These are phyloP conservation scores for Saccharomycopsis fibuligera DNA, from an alignment of 805 yeast genomes.

Conservation along the genomic window DNA sequence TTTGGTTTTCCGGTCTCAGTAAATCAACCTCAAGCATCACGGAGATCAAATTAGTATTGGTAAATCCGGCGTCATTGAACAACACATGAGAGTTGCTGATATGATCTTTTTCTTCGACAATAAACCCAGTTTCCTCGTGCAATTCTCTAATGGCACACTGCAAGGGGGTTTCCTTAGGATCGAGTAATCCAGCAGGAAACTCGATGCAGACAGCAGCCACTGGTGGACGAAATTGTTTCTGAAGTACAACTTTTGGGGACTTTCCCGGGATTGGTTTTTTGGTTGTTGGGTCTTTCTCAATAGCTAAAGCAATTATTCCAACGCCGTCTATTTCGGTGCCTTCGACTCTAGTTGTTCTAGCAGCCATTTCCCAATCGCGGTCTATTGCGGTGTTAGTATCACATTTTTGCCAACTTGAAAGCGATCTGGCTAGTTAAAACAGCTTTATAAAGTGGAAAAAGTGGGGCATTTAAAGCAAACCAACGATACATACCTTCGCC, in stretches of 20 bases:
- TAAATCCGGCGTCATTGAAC: slow-evolving; percentile 80
- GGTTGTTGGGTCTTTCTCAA: slow-evolving; percentile 40
- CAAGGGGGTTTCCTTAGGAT: slow-evolving; percentile 71
- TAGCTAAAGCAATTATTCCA: slow-evolving; percentile 73
- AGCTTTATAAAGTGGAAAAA: no score
- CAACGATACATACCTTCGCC: slow-evolving; percentile 37
- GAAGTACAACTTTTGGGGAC: slow-evolving; percentile 50
- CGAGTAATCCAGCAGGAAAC: slow-evolving; percentile 92
- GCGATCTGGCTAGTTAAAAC: no score
- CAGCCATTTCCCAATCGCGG: slow-evolving; percentile 89
- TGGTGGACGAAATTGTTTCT: slow-evolving; percentile 93
- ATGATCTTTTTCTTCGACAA: slow-evolving; percentile 47
- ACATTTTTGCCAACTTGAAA: no score
- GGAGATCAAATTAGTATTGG: slow-evolving; percentile 79
- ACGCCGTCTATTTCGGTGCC: slow-evolving; percentile 77
- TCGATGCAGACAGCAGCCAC: slow-evolving; percentile 83
- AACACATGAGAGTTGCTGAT: slow-evolving; percentile 40
- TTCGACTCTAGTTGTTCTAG: slow-evolving; percentile 64
- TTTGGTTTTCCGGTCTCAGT: slow-evolving; percentile 51
- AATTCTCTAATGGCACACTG: slow-evolving; percentile 83
- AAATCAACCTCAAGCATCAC: slow-evolving; percentile 77
- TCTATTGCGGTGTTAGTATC: slow-evolving; percentile 20
- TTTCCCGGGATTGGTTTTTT: not conserved
- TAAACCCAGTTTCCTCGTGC: slow-evolving; percentile 88
- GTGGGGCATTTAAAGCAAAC: not conserved